A percentile compares a stretch with the other conserved stretches of the same genome.
These are phyloP conservation scores for Beauveria varroae DNA, from an alignment of 2,329 filamentous ascomycete genomes.

Conservation along the genomic window DNA sequence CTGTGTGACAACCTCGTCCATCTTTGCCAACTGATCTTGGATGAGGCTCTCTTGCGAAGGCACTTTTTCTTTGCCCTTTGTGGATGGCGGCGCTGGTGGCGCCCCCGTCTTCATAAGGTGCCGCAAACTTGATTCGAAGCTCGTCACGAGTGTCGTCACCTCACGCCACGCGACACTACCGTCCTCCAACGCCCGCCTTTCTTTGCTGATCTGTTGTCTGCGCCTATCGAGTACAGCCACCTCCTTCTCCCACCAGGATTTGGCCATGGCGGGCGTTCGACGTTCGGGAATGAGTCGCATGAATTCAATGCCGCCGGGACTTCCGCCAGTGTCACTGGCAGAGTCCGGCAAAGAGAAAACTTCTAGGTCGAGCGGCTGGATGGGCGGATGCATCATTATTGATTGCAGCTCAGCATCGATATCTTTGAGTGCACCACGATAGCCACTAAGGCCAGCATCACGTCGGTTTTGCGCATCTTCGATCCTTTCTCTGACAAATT, in stretches of 20 bases:
- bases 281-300: constrained; percentile 54
- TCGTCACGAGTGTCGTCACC: constrained; percentile 48
- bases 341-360: constrained; percentile 18
- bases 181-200: constrained; percentile 58
- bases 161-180: constrained; percentile 61
- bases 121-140: constrained; percentile 59
- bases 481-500: constrained; percentile 52
- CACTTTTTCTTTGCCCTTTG: constrained; percentile 24
- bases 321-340: constrained; percentile 12
- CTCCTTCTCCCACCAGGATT: constrained; percentile 62
- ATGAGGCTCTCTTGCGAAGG: constrained; percentile 31
- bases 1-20: constrained; percentile 47
- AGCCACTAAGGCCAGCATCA: constrained; percentile 66
- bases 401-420: constrained; percentile 54
- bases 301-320: constrained; percentile 43
- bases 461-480: constrained; percentile 56
- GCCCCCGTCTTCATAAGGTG: constrained; percentile 37
- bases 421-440: constrained; percentile 57
- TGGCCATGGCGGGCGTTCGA: constrained; percentile 63
- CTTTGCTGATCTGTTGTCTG: constrained; percentile 49
- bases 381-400: constrained; percentile 51
- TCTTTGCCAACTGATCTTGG: constrained; percentile 42
- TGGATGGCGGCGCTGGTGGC: constrained; percentile 3
- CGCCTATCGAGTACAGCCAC: constrained; percentile 46
- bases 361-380: constrained; percentile 44